A percentile compares a stretch with the other conserved stretches of the same genome.
These are phyloP conservation scores for Apiospora marii DNA, from an alignment of 2,329 filamentous ascomycete genomes.

Conservation along the genomic window DNA sequence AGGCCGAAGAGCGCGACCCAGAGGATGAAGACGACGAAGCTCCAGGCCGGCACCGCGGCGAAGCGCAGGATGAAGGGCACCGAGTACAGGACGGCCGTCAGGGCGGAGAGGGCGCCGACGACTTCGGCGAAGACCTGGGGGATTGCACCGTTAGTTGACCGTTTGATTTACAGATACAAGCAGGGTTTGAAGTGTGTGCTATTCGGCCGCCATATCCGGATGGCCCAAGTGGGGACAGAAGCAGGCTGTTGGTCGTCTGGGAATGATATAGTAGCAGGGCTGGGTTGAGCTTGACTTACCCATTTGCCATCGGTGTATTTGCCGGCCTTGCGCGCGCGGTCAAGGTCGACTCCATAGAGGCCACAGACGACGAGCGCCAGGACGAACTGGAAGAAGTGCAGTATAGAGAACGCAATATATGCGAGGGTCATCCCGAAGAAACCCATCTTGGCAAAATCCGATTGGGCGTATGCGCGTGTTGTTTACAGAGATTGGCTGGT, in stretches of 20 bases:
- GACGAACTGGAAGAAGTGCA: conserved; percentile 81
- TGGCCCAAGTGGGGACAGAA: background rate
- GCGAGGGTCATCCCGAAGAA: conserved; percentile 52
- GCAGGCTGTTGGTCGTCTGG: background rate
- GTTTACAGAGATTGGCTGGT: conserved; percentile 7
- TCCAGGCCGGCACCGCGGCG: conserved; percentile 69
- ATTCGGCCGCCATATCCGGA: background rate
- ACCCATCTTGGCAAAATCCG: conserved; percentile 48
- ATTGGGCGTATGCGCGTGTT: background rate
- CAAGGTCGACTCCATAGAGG: conserved; percentile 77
- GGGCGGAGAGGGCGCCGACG: conserved; percentile 69
- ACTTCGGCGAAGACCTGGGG: conserved; percentile 75
- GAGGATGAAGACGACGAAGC: conserved; percentile 75
- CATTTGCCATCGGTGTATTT: conserved; percentile 71
- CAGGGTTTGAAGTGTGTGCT: background rate
- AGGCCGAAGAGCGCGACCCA: conserved; percentile 86
- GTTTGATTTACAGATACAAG: background rate
- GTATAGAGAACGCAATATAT: conserved; percentile 63
- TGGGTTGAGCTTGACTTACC: conserved; percentile 55
- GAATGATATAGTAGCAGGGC: background rate
- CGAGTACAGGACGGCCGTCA: conserved; percentile 71
- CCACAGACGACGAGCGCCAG: conserved; percentile 80
- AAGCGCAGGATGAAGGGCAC: conserved; percentile 66
- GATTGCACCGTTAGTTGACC: background rate
- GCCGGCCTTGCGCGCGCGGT: conserved; percentile 57